Percentiles rank a stretch among this genome's conserved stretches.
Evolutionary conservation across 129 eudicot species (phyloP).

Genomic region (Artemisia argyi): DNA sequence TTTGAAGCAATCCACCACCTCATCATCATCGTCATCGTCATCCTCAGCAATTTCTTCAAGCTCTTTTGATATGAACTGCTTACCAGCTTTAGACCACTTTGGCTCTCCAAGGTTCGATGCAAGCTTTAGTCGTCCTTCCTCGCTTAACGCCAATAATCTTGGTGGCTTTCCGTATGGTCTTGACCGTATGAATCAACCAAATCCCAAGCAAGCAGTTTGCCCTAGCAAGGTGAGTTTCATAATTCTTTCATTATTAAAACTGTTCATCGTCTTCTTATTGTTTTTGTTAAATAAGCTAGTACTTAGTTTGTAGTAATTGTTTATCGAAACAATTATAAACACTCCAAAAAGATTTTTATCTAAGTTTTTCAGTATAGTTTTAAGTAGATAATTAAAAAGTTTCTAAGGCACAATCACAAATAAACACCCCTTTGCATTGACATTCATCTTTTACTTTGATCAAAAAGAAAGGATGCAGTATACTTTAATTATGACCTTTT

Average conservation of each 20-base stretch:
- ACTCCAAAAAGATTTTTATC: too few relatives aligned
- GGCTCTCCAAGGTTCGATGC: constrained; percentile 52
- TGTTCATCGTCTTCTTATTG: too few relatives aligned
- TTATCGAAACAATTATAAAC: too few relatives aligned
- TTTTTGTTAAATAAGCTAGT: constrained; percentile 33
- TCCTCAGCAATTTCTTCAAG: constrained; percentile 29
- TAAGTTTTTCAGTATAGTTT: too few relatives aligned
- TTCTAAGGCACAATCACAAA: too few relatives aligned
- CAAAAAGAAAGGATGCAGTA: too few relatives aligned
- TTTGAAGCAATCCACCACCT: constrained; percentile 23
- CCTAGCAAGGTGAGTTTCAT: constrained; percentile 40
- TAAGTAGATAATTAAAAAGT: too few relatives aligned
- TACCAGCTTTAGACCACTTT: constrained; percentile 69
- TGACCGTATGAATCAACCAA: constrained; percentile 43
- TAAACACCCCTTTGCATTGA: constrained; percentile 1
- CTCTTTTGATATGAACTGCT: constrained; percentile 57
- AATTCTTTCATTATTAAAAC: background rate
- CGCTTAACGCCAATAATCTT: constrained; percentile 30
- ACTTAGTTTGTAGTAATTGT: too few relatives aligned
- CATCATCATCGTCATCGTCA: constrained; percentile 31
- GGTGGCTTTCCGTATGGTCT: constrained; percentile 34
- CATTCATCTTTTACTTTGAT: background rate
- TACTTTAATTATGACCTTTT: constrained; percentile 28
- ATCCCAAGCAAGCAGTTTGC: constrained; percentile 35
- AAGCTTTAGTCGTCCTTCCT: constrained; percentile 32